Percentiles rank a stretch among this genome's conserved stretches.
Conservation (phyloP, 1,284 basidiomycete genomes). For the Sanghuangporus sanghuang region DNA sequence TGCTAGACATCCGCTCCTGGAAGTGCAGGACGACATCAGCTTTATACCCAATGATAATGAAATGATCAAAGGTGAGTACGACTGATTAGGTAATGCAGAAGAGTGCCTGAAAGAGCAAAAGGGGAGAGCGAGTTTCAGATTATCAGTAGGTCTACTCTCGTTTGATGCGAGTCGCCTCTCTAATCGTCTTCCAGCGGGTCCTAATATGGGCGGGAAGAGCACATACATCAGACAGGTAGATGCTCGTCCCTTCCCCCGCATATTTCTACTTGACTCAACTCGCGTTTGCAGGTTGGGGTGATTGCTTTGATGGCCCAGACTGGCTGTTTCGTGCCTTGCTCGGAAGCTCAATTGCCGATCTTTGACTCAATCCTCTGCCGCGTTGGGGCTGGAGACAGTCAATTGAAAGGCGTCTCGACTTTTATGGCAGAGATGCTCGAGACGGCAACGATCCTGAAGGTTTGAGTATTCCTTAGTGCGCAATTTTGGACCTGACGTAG, state of each 20-base stretch:
- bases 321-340: constrained; percentile 93
- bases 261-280: constrained; percentile 12
- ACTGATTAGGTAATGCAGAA: background rate
- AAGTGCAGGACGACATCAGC: constrained; percentile 91
- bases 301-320: constrained; percentile 94
- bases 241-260: background rate
- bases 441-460: constrained; percentile 92
- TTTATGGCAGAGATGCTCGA: constrained; percentile 99
- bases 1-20: constrained; percentile 93
- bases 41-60: constrained; percentile 96
- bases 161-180: constrained; percentile 15
- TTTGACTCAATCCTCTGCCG: constrained; percentile 96
- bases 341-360: constrained; percentile 80
- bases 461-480: constrained; percentile 31
- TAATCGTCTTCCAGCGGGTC: constrained; percentile 56
- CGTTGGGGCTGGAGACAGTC: constrained; percentile 96
- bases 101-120: constrained; percentile 21
- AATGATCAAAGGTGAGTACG: constrained; percentile 68
- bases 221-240: constrained; percentile 82
- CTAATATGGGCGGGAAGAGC: constrained; percentile 96
- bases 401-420: constrained; percentile 95
- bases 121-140: constrained; percentile 83
- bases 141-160: constrained; percentile 51
- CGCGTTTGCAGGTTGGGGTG: constrained; percentile 66
- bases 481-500: background rate